Evolutionary conservation across 139 green algal genomes (phyloP).

Genomic region (Closterium sp.): DNA sequence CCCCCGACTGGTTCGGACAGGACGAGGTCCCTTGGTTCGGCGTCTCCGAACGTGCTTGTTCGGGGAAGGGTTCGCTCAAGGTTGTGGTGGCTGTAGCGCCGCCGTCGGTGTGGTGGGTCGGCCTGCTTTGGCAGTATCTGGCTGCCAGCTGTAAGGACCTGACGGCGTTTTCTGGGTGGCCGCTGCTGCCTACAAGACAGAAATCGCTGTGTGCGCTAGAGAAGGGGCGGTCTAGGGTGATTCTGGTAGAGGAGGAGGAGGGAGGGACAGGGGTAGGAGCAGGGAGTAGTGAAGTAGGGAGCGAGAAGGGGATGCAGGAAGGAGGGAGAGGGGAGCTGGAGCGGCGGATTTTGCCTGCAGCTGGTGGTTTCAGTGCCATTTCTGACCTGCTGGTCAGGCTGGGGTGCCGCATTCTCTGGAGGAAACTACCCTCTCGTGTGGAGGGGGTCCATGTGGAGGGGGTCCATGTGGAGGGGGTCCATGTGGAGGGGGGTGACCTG

Average conservation of each 20-base stretch:
- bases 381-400: constrained; percentile 54
- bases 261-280: background rate
- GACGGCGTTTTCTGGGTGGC: constrained; percentile 48
- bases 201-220: constrained; percentile 49
- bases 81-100: background rate
- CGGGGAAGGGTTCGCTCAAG: background rate
- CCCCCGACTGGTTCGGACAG: constrained; percentile 15
- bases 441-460: background rate
- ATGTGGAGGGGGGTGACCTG: constrained; percentile 1
- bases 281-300: constrained; percentile 1
- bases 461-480: no score
- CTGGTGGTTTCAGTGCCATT: constrained; percentile 25
- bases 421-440: background rate
- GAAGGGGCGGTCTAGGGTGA: background rate
- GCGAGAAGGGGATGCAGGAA: background rate
- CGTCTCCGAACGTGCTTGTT: background rate
- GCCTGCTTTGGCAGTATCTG: constrained; percentile 51
- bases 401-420: constrained; percentile 58
- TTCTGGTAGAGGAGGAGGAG: constrained; percentile 26
- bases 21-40: constrained; percentile 35
- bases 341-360: background rate
- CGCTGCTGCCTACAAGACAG: constrained; percentile 62
- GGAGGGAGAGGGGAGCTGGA: background rate
- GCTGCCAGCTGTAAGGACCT: constrained; percentile 11
- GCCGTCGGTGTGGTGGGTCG: constrained; percentile 25